phyloP scores from a whole-genome alignment of 352 stramenopile species.

The Phytophthora sansomeana region DNA sequence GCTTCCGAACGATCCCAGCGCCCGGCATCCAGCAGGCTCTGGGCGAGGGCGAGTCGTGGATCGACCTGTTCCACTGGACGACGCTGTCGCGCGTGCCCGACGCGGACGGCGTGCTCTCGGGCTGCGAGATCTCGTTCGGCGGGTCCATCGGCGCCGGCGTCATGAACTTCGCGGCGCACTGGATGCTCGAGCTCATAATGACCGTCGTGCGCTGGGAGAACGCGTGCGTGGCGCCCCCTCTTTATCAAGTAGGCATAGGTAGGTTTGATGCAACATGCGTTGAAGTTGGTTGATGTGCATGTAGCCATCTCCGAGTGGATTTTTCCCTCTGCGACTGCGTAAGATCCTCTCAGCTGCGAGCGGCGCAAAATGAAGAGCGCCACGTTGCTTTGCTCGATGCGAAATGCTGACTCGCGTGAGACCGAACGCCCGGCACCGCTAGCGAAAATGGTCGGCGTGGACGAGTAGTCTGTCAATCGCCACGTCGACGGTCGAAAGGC shows the following conservation, averaged over 20 bases:
- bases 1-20: conserved; percentile 70
- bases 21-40: conserved; percentile 56
- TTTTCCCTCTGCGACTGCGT: conserved; percentile 11
- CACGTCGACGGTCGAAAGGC: conserved; percentile 16
- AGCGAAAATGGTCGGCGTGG: conserved; percentile 13
- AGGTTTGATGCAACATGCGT: neutral
- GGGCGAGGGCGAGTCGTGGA: conserved; percentile 60
- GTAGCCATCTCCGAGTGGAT: conserved; percentile 29
- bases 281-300: conserved; percentile 11
- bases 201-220: conserved; percentile 77
- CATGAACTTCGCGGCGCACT: conserved; percentile 73
- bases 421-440: conserved; percentile 6
- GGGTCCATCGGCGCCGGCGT: conserved; percentile 60
- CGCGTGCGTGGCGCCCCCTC: conserved; percentile 57
- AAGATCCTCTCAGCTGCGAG: conserved; percentile 13
- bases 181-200: conserved; percentile 85
- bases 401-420: conserved; percentile 7
- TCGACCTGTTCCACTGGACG: conserved; percentile 77
- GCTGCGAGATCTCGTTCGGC: conserved; percentile 57
- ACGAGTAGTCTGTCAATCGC: neutral
- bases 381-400: conserved; percentile 30
- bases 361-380: neutral
- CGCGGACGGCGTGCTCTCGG: conserved; percentile 26
- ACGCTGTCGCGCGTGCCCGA: conserved; percentile 42
- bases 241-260: conserved; percentile 43